Evolutionary conservation across 306 rosid species (phyloP).

Genomic region (Aeschynomene evenia): DNA sequence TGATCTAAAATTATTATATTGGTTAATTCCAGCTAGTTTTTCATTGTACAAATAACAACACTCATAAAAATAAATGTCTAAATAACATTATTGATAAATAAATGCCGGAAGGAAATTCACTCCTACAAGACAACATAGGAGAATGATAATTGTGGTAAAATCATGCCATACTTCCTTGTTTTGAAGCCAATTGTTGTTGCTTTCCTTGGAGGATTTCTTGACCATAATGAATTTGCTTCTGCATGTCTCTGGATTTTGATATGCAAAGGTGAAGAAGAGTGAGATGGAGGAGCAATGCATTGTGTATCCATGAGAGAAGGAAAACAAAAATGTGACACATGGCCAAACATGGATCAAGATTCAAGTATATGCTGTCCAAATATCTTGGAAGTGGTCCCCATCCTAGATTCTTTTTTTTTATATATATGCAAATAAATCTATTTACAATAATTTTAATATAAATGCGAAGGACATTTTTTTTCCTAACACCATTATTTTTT

Average conservation of each 20-base stretch:
- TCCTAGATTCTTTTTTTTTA: no score
- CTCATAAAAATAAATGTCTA: no score
- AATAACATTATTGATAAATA: no score
- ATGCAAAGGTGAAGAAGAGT: conserved; percentile 21
- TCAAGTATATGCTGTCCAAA: conserved; percentile 27
- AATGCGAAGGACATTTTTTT: no score
- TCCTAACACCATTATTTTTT: no score
- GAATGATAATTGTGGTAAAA: conserved; percentile 3
- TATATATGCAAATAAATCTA: no score
- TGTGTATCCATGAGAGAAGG: conserved; percentile 39
- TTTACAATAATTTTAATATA: not conserved
- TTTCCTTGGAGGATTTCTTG: conserved; percentile 12
- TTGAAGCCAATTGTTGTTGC: conserved; percentile 30
- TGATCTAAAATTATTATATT: no score
- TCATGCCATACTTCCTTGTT: conserved; percentile 46
- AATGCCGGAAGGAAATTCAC: not conserved
- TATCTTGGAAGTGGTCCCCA: conserved; percentile 46
- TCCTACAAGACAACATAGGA: not conserved
- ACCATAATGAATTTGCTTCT: conserved; percentile 22
- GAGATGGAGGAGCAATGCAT: conserved; percentile 35
- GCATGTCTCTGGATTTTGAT: conserved; percentile 21
- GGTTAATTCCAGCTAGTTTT: no score
- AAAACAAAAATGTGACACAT: not conserved
- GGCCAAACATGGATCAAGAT: conserved; percentile 12
- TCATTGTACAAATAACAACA: no score